These are phyloP conservation scores for Mollisiaceae sp. DNA, from an alignment of 2,329 filamentous ascomycete genomes.

Conservation along the genomic window DNA sequence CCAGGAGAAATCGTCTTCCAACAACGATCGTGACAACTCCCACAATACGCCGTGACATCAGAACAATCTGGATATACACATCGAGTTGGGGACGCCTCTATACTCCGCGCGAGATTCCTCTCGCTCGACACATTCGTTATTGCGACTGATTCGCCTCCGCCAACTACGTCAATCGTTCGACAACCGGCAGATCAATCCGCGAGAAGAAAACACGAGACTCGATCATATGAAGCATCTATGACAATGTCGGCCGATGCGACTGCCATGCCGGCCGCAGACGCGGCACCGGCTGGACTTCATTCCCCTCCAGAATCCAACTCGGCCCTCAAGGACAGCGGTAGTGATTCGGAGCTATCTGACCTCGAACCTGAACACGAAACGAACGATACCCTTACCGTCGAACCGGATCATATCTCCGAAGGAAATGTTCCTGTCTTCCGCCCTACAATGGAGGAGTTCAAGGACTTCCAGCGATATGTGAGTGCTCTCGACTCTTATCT, in stretches of 20 bases:
- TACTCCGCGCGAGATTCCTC: not conserved
- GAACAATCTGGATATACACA: not conserved
- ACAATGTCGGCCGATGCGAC: slow-evolving; percentile 39
- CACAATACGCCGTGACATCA: no score
- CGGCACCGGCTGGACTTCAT: slow-evolving; percentile 49
- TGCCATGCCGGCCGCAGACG: slow-evolving; percentile 32
- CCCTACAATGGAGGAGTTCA: slow-evolving; percentile 94
- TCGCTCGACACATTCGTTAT: slow-evolving; percentile 11
- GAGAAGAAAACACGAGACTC: slow-evolving; percentile 23
- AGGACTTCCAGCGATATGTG: slow-evolving; percentile 91
- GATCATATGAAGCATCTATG: slow-evolving; percentile 36
- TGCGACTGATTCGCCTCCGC: slow-evolving; percentile 17
- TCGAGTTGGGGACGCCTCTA: slow-evolving; percentile 1
- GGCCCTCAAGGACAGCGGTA: slow-evolving; percentile 61
- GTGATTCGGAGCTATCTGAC: slow-evolving; percentile 69
- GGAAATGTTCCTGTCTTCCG: slow-evolving; percentile 92
- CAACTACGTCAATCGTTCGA: slow-evolving; percentile 19
- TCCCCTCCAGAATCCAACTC: slow-evolving; percentile 70
- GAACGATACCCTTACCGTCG: slow-evolving; percentile 71
- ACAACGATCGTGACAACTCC: not conserved
- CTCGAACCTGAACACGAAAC: slow-evolving; percentile 55
- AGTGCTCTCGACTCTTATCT: slow-evolving; percentile 41
- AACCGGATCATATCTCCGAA: slow-evolving; percentile 83
- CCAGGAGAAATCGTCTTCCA: not conserved
- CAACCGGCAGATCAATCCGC: slow-evolving; percentile 15